These are phyloP conservation scores for Ehretia macrophylla DNA, from an alignment of 257 asterid genomes.

Conservation along the genomic window DNA sequence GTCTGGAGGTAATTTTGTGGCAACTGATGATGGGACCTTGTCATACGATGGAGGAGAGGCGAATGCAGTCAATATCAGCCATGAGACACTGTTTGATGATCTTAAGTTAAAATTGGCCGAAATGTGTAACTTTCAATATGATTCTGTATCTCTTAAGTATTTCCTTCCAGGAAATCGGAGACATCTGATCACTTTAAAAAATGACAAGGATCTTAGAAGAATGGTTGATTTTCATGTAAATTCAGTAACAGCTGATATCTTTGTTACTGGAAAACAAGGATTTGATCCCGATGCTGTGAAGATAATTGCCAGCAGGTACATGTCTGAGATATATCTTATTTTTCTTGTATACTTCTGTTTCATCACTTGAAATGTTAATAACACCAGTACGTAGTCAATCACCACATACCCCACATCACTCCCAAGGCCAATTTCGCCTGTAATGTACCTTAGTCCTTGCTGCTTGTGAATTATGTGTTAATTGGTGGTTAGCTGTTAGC, in stretches of 20 bases:
- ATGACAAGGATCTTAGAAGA: constrained; percentile 74
- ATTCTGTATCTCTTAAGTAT: constrained; percentile 65
- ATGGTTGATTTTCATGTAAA: constrained; percentile 78
- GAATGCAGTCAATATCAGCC: constrained; percentile 68
- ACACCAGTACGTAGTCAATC: too few species aligned
- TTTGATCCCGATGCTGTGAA: constrained; percentile 52
- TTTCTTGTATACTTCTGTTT: not conserved
- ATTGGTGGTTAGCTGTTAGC: too few species aligned
- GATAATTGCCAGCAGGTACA: constrained; percentile 48
- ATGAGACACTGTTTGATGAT: constrained; percentile 58
- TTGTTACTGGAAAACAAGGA: constrained; percentile 64
- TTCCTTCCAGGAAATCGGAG: constrained; percentile 88
- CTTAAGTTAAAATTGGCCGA: constrained; percentile 75
- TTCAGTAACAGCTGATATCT: constrained; percentile 81
- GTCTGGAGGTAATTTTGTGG: constrained; percentile 77
- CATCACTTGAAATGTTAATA: not conserved
- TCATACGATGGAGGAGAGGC: constrained; percentile 83
- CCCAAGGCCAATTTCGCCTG: not conserved
- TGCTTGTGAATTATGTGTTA: too few species aligned
- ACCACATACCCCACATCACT: too few species aligned
- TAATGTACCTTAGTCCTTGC: not conserved
- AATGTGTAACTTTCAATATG: constrained; percentile 63
- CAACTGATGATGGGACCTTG: constrained; percentile 62
- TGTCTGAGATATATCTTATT: constrained; percentile 2
- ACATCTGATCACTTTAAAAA: constrained; percentile 69